Percentiles rank a stretch among this genome's conserved stretches.
Evolutionary conservation across 83 land plant species (phyloP).

Genomic region (Picea abies): DNA sequence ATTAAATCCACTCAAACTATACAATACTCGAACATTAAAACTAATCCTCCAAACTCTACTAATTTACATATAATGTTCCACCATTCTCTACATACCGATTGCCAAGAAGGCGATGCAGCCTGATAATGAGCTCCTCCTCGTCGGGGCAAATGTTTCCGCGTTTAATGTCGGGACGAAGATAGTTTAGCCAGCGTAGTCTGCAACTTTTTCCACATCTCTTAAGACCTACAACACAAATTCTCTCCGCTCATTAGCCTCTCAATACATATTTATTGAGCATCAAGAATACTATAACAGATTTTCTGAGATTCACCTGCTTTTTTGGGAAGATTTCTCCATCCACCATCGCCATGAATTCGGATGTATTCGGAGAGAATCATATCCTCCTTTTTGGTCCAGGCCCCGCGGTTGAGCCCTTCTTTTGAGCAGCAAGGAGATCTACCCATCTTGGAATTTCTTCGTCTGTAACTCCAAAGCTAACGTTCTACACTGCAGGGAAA

Average conservation of each 20-base stretch:
- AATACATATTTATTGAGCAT: background rate
- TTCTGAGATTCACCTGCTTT: background rate
- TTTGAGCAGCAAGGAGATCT: no score
- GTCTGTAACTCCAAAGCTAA: no score
- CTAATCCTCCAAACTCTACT: background rate
- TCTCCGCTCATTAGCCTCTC: no score
- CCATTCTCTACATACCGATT: background rate
- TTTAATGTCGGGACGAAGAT: no score
- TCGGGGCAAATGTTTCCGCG: background rate
- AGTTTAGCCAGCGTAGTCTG: conserved; percentile 1
- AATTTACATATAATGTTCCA: background rate
- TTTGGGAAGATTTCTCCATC: background rate
- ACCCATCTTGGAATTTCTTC: no score
- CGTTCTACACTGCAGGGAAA: no score
- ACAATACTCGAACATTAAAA: background rate
- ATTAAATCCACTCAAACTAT: background rate
- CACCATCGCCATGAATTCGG: no score
- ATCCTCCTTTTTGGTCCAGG: no score
- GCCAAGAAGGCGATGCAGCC: background rate
- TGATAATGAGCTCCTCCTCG: background rate
- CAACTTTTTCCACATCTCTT: conserved; percentile 7
- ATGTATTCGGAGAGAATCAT: no score
- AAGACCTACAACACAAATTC: background rate
- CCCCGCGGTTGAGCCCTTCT: no score
- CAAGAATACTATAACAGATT: background rate